These are phyloP conservation scores for Singerocomus inundabilis DNA, from an alignment of 1,284 basidiomycete species.

Conservation along the genomic window DNA sequence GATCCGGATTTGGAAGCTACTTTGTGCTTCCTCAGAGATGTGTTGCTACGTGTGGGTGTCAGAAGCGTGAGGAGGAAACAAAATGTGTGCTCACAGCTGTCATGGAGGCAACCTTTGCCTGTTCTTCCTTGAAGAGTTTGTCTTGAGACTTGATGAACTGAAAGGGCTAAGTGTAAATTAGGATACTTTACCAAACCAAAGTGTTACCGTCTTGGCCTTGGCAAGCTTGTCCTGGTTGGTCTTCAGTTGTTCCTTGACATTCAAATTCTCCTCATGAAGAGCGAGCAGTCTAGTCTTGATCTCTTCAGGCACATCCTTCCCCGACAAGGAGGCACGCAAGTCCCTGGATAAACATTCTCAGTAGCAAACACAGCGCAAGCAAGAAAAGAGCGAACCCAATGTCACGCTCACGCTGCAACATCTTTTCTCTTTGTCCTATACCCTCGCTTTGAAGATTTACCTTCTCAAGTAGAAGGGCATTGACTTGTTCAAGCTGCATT, in stretches of 20 bases:
- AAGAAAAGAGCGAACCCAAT: constrained; percentile 56
- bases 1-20: constrained; percentile 67
- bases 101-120: constrained; percentile 45
- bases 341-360: constrained; percentile 46
- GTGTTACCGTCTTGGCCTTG: constrained; percentile 73
- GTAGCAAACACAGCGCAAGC: not conserved
- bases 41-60: constrained; percentile 37
- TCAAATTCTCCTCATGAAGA: constrained; percentile 75
- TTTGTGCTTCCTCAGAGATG: constrained; percentile 70
- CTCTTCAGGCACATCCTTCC: constrained; percentile 77
- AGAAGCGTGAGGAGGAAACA: not conserved
- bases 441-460: constrained; percentile 86
- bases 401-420: constrained; percentile 78
- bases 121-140: constrained; percentile 80
- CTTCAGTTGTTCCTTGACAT: constrained; percentile 70
- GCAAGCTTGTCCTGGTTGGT: constrained; percentile 73
- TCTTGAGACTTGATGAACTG: constrained; percentile 93
- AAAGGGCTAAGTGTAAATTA: constrained; percentile 6
- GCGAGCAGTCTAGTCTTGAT: constrained; percentile 74
- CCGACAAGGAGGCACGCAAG: constrained; percentile 68
- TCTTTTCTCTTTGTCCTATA: constrained; percentile 79
- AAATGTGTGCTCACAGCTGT: constrained; percentile 21
- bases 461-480: constrained; percentile 85
- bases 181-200: not conserved
- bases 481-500: constrained; percentile 91